Evolutionary conservation across 345 rosid species (phyloP), one percentile per base, ranked within the genome.

Genomic region (Kernera saxatilis): DNA sequence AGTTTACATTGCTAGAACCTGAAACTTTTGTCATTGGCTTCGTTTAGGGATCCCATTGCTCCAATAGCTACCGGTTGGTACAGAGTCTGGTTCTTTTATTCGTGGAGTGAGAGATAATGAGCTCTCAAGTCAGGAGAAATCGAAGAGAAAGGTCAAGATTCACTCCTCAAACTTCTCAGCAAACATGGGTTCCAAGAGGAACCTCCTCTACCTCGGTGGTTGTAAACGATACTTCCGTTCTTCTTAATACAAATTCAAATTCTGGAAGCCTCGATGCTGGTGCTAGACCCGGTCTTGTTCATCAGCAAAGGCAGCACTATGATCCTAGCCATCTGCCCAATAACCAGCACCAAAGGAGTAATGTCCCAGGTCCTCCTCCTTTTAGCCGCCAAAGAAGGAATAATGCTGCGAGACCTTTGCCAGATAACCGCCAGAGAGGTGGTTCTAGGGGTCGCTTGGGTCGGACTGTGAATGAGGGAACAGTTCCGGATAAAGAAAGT

Each of bases 141-240:
- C n/a, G n/a, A n/a, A n/a, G n/a, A n/a, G n/a, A n/a, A n/a, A n/a
- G n/a, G n/a, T n/a, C n/a, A n/a, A 87, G 92, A 68, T 36, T 33
- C 8, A 58, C 69, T 29, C 60, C 77, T 12, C 84, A 67, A 58
- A 63, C 39, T 37, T 18, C 78, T 6, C 89, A 85, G 43, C 92
- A 72, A 50, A 81, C 78, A 55, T 88, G 97, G 95, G 76, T 88
- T 13, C 95, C 91, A 1, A 82, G 85, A 78, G 86, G 83, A 45
- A 66, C 84, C 45, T 43, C 84, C 19, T n/a, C 70, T n/a, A 33
- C 82, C 52, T 66, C 76, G 0, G 69, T 56, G 49, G 71, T 64
- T 52, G 73, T 67, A 11, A 53, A 40, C 6, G 52, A 68, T 11
- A 13, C 64, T 51, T 18, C 15, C 0, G 3, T 50, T 50, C 45